These are phyloP conservation scores for Strobilomyces confusus DNA, from an alignment of 768 basidiomycete genomes.

Conservation along the genomic window DNA sequence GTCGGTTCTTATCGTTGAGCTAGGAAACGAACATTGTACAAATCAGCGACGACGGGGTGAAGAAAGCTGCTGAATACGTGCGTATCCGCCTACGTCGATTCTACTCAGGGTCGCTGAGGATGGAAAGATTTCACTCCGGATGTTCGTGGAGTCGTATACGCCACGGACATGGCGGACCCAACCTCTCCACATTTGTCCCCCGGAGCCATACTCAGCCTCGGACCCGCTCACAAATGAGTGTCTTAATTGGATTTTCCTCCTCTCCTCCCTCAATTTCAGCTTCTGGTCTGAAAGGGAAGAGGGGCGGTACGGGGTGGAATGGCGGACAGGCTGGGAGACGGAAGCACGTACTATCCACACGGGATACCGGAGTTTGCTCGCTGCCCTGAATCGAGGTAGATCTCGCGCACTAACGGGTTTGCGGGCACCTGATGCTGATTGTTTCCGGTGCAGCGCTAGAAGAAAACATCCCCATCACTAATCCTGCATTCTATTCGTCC, in stretches of 20 bases:
- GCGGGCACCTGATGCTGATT: background rate
- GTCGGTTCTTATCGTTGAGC: background rate
- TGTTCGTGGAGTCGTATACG: conserved; percentile 62
- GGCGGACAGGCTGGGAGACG: conserved; percentile 66
- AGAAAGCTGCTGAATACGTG: conserved; percentile 64
- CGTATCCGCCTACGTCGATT: conserved; percentile 12
- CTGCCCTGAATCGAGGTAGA: conserved; percentile 77
- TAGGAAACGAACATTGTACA: conserved; percentile 60
- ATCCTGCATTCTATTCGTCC: conserved; percentile 77
- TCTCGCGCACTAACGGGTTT: background rate
- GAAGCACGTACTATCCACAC: conserved; percentile 55
- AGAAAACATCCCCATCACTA: conserved; percentile 70
- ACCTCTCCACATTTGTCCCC: conserved; percentile 66
- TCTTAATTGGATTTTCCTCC: conserved; percentile 85
- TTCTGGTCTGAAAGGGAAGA: conserved; percentile 79
- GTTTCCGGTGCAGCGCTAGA: conserved; percentile 55
- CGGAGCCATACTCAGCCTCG: conserved; percentile 53
- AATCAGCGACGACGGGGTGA: conserved; percentile 58
- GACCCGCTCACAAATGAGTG: conserved; percentile 53
- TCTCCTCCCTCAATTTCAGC: conserved; percentile 82
- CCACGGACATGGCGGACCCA: conserved; percentile 76
- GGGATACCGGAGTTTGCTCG: conserved; percentile 86
- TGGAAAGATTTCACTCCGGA: conserved; percentile 56
- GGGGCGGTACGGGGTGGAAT: conserved; percentile 73
- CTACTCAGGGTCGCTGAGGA: conserved; percentile 5